Base-by-base conservation (phyloP, 345 rosid species). In the Kernera saxatilis region DNA sequence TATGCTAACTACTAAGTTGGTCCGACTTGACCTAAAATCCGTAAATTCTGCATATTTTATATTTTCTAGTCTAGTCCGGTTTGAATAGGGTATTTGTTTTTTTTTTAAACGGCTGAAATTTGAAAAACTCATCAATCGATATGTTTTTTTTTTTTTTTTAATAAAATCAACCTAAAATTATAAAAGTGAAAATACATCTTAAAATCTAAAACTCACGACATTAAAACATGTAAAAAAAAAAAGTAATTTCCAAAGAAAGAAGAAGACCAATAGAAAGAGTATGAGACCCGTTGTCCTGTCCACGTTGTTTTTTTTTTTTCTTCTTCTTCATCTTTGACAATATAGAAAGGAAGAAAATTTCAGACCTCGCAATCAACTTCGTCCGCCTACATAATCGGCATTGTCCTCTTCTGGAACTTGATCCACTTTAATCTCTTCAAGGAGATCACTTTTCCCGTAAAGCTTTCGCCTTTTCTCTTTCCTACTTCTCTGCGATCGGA, bases 301-400 rank as follows among this genome's bases (percentile, higher is more conserved):
- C 51, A 8, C 22, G 64, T 58, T 45, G 35, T 4, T 23, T 19
- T 43, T 14, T 21, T 14, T 58, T 45, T 49, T 4, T 23, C 14
- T 43, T 14, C 14, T 14, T 32, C 32, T n/a, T 19, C 30, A 45
- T 18, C 29, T 45, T 64, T n/a, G 44, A 19, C 56, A 13, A 13
- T 22, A 5, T 2, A 41, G 46, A 40, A 2, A 10, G 36, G 14
- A 37, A 3, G 62, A 53, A 18, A 3, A 15, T 69, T 70, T 58
- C 64, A 64, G 64, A 72, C 77, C 33, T 62, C 11, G 21, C 59
- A 23, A 32, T 32, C 26, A 37, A 37, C 2, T 52, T 45, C 13
- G 29, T 73, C 9, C 19, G 32, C 65, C 65, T 46, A 25, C 35
- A 5, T 25, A 51, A 39, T 41, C 69, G 75, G 54, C 77, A 73